These are phyloP conservation scores for Podosphaera xanthii DNA, from an alignment of 2,329 filamentous ascomycete genomes.

Conservation along the genomic window DNA sequence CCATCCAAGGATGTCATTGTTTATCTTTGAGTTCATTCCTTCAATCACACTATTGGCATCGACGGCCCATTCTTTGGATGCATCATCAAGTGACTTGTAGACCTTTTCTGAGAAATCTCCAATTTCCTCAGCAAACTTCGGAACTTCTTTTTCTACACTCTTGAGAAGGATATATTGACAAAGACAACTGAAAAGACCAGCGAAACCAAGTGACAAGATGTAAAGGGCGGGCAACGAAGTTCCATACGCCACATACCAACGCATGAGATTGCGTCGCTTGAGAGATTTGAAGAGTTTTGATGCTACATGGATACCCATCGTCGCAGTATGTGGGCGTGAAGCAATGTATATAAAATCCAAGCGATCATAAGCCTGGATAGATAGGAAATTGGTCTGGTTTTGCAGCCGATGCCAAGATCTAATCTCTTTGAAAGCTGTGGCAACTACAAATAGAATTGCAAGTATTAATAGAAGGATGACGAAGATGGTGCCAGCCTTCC, in stretches of 20 bases:
- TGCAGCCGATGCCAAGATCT: conserved; percentile 53
- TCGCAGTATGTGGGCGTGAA: conserved; percentile 55
- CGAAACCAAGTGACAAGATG: conserved; percentile 40
- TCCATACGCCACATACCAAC: conserved; percentile 45
- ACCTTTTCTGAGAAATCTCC: conserved; percentile 42
- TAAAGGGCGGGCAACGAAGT: conserved; percentile 47
- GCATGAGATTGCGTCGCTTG: conserved; percentile 37
- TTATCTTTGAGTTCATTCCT: conserved; percentile 46
- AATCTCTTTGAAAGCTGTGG: conserved; percentile 65
- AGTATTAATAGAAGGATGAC: conserved; percentile 49
- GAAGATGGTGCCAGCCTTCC: conserved; percentile 49
- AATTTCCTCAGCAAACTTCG: conserved; percentile 38
- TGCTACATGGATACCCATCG: conserved; percentile 46
- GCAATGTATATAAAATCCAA: conserved; percentile 80
- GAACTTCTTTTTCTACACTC: conserved; percentile 38
- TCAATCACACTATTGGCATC: conserved; percentile 38
- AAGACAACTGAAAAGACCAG: conserved; percentile 41
- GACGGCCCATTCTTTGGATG: conserved; percentile 39
- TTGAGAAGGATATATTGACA: conserved; percentile 45
- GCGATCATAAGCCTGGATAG: conserved; percentile 44
- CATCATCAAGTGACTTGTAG: conserved; percentile 35
- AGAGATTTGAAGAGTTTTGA: conserved; percentile 40
- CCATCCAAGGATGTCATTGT: conserved; percentile 66
- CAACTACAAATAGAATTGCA: conserved; percentile 49
- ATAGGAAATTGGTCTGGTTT: conserved; percentile 42